Evolutionary conservation across 1,139 yeast genomes (phyloP).

Genomic region (Diutina ranongensis): DNA sequence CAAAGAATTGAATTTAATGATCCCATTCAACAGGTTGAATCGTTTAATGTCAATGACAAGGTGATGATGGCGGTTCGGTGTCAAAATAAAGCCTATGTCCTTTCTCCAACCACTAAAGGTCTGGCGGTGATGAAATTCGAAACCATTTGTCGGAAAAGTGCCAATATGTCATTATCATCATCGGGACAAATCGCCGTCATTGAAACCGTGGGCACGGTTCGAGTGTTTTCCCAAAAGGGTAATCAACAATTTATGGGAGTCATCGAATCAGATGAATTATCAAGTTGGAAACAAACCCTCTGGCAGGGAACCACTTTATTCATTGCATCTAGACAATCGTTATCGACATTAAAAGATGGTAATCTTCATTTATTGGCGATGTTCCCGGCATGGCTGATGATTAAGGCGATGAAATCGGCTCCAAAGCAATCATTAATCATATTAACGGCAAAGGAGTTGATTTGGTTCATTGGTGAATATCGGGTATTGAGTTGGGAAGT

Average conservation of each 20-base stretch:
- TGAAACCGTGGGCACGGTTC: background rate
- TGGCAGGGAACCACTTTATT: background rate
- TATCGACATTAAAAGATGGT: background rate
- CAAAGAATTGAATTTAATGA: background rate
- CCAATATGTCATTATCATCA: background rate
- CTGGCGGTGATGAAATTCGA: background rate
- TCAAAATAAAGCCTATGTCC: background rate
- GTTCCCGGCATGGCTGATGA: background rate
- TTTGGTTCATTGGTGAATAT: background rate
- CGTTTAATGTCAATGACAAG: background rate
- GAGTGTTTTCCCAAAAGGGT: background rate
- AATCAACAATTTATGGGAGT: background rate
- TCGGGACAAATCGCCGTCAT: background rate
- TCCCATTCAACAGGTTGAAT: background rate
- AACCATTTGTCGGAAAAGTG: background rate
- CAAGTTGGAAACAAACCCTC: background rate
- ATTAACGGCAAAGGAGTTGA: background rate
- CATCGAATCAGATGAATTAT: background rate
- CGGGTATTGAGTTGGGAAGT: constrained; percentile 5
- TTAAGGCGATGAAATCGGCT: background rate
- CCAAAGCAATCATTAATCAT: background rate
- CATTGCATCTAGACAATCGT: background rate
- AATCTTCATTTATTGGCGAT: background rate
- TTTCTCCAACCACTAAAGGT: background rate
- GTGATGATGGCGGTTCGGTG: background rate